Evolutionary conservation across 352 stramenopile genomes (phyloP).

Genomic region (Phytopythium helicoides): DNA sequence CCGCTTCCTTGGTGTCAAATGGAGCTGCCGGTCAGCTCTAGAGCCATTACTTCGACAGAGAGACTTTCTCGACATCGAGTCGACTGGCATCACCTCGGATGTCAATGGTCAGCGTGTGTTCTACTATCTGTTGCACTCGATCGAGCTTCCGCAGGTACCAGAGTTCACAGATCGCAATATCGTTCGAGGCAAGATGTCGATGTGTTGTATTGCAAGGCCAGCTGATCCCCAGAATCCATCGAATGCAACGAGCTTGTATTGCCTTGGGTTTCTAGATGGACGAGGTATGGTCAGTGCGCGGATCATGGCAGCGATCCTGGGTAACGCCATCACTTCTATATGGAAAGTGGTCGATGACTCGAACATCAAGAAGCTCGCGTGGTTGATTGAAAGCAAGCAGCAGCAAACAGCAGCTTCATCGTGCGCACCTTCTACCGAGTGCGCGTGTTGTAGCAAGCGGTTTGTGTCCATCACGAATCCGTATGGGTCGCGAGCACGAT

Average conservation of each 20-base stretch:
- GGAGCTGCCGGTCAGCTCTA: constrained; percentile 16
- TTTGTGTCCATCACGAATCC: too few relatives aligned
- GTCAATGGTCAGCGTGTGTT: constrained; percentile 24
- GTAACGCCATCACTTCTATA: constrained; percentile 19
- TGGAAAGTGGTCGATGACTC: constrained; percentile 29
- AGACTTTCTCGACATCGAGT: constrained; percentile 48
- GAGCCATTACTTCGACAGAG: constrained; percentile 37
- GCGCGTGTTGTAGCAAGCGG: too few relatives aligned
- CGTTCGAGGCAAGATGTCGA: constrained; percentile 17
- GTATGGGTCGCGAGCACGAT: too few relatives aligned
- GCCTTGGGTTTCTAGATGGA: constrained; percentile 33
- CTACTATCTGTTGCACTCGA: constrained; percentile 39
- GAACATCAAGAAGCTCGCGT: constrained; percentile 45
- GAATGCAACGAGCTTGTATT: constrained; percentile 20
- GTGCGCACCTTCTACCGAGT: constrained; percentile 5
- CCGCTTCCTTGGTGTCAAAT: constrained; percentile 48
- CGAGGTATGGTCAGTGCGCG: constrained; percentile 23
- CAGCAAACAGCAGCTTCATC: constrained; percentile 2
- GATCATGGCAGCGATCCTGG: constrained; percentile 18
- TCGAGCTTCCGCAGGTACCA: constrained; percentile 28
- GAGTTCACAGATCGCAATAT: constrained; percentile 17
- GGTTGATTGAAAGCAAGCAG: constrained; percentile 35
- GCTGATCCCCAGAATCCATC: constrained; percentile 6
- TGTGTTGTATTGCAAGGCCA: constrained; percentile 33
- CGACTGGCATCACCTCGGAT: constrained; percentile 39